A percentile compares a stretch with the other conserved stretches of the same genome.
These are phyloP conservation scores for Mucor piriformis DNA, from an alignment of 371 early-diverging fungal species.

Conservation along the genomic window DNA sequence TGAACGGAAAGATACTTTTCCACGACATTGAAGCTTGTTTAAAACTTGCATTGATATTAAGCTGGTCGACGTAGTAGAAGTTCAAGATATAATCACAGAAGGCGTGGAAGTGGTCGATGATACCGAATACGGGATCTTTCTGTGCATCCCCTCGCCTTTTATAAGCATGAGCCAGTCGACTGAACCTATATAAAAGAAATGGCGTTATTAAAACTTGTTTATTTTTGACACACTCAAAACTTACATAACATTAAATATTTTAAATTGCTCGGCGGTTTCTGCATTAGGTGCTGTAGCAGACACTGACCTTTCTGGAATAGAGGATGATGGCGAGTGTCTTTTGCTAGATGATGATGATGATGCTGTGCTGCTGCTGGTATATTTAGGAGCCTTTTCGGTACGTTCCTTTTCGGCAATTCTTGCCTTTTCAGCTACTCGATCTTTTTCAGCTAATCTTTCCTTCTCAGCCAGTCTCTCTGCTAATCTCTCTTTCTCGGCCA, in stretches of 20 bases:
- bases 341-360: neutral
- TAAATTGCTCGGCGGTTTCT: constrained; percentile 34
- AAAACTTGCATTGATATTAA: constrained; percentile 3
- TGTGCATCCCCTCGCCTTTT: constrained; percentile 40
- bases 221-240: neutral
- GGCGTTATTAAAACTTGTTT: neutral
- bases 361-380: constrained; percentile 4
- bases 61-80: constrained; percentile 34
- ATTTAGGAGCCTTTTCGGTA: constrained; percentile 3
- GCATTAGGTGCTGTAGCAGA: constrained; percentile 36
- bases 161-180: constrained; percentile 35
- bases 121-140: constrained; percentile 19
- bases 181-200: constrained; percentile 29
- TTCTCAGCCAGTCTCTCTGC: neutral
- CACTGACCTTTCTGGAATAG: neutral
- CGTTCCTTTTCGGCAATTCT: neutral
- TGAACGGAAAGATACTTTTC: constrained; percentile 39
- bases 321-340: neutral
- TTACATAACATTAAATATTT: constrained; percentile 29
- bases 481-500: neutral
- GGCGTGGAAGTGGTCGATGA: constrained; percentile 41
- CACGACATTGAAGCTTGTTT: constrained; percentile 21
- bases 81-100: constrained; percentile 41
- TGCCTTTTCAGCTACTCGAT: neutral
- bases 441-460: neutral